Conservation (phyloP, 2,329 filamentous ascomycete genomes). For the Pseudogymnoascus destructans region DNA sequence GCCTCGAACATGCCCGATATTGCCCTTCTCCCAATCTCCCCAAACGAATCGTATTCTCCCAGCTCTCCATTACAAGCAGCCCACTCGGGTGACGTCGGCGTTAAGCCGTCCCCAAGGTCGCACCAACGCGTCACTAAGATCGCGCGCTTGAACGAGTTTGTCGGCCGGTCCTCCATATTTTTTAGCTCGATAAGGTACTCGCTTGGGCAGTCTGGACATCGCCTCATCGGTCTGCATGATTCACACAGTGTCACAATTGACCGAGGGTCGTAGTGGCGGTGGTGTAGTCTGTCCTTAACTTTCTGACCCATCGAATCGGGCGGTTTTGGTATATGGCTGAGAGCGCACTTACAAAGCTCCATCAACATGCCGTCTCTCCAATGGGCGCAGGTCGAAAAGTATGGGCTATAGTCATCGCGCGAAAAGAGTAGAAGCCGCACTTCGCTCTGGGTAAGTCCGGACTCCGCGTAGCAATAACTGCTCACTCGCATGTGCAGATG, state of each 20-base stretch:
- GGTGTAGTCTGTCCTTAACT: conserved; percentile 25
- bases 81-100: conserved; percentile 40
- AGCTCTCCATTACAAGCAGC: conserved; percentile 37
- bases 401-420: conserved; percentile 46
- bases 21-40: conserved; percentile 37
- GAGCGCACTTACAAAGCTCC: conserved; percentile 46
- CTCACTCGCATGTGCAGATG: conserved; percentile 45
- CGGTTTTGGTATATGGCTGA: conserved; percentile 40
- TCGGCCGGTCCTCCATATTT: conserved; percentile 39
- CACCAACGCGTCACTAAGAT: conserved; percentile 49
- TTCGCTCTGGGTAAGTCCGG: conserved; percentile 37
- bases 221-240: conserved; percentile 43
- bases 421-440: conserved; percentile 45
- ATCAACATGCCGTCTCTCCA: conserved; percentile 50
- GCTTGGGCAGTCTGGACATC: conserved; percentile 48
- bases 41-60: conserved; percentile 39
- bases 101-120: conserved; percentile 43
- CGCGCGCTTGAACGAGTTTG: conserved; percentile 41
- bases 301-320: conserved; percentile 31
- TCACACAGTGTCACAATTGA: conserved; percentile 39
- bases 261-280: conserved; percentile 28
- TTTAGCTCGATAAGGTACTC: conserved; percentile 50
- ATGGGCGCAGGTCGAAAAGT: conserved; percentile 48
- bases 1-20: conserved; percentile 47
- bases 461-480: conserved; percentile 38